A percentile compares a stretch with the other conserved stretches of the same genome.
phyloP scores from a whole-genome alignment of 140 eudicot species.

The Artemisia princeps region DNA sequence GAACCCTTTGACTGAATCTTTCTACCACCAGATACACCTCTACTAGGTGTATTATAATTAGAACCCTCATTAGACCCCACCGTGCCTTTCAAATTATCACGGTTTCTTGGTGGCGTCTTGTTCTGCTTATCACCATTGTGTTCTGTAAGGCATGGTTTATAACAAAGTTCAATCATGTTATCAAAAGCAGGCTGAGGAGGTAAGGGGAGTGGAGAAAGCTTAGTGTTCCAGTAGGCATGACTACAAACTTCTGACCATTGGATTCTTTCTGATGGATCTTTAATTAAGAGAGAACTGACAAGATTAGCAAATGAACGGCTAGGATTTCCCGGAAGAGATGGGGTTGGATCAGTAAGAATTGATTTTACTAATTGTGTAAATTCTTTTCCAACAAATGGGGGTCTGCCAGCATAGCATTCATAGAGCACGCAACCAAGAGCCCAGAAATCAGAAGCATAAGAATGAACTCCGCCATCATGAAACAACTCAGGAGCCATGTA shows the following conservation, averaged over 20 bases:
- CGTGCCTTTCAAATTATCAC: constrained; percentile 46
- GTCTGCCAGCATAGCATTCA: constrained; percentile 80
- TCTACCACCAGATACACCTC: constrained; percentile 48
- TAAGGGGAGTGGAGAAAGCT: constrained; percentile 43
- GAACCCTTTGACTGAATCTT: constrained; percentile 38
- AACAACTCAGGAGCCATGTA: constrained; percentile 99
- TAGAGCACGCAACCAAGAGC: constrained; percentile 94
- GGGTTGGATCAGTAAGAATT: constrained; percentile 71
- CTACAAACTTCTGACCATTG: constrained; percentile 78
- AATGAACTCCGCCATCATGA: constrained; percentile 91
- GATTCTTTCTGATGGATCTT: constrained; percentile 87
- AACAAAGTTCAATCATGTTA: constrained; percentile 56
- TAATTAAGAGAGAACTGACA: constrained; percentile 66
- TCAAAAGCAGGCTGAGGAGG: constrained; percentile 88
- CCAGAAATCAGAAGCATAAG: constrained; percentile 95
- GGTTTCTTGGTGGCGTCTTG: constrained; percentile 55
- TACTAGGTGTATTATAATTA: constrained; percentile 48
- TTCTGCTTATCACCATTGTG: constrained; percentile 34
- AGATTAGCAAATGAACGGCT: constrained; percentile 74
- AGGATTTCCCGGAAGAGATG: constrained; percentile 78
- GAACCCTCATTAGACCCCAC: constrained; percentile 46
- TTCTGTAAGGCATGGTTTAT: constrained; percentile 59
- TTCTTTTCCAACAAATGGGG: constrained; percentile 75
- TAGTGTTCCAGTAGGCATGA: constrained; percentile 84
- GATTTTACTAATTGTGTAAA: constrained; percentile 80